Percentiles rank a stretch among this genome's conserved stretches.
phyloP scores from a whole-genome alignment of 2,329 filamentous ascomycete species.

The Neophaeococcomyces mojaviensis region DNA sequence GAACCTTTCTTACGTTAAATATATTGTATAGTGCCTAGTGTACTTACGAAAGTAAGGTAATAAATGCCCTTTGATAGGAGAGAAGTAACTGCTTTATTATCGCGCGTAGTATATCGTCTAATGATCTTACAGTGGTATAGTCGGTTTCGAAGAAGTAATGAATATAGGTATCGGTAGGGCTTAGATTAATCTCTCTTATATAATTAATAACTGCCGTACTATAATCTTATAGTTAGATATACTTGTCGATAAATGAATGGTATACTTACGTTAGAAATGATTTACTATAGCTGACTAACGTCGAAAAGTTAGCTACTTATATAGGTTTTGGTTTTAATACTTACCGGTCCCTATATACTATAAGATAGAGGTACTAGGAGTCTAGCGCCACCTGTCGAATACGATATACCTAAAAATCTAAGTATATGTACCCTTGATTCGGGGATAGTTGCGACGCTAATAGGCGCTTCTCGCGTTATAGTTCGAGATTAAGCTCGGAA shows the following conservation, averaged over 20 bases:
- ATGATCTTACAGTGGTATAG: not conserved
- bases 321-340: not conserved
- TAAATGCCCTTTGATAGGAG: not conserved
- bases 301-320: not conserved
- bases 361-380: not conserved
- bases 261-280: conserved; percentile 4
- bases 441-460: not conserved
- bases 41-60: not conserved
- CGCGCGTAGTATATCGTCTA: not conserved
- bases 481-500: not conserved
- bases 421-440: not conserved
- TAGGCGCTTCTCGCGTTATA: not conserved
- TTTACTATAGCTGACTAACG: not conserved
- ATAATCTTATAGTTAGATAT: not conserved
- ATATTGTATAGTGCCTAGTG: not conserved
- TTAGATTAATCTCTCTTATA: not conserved
- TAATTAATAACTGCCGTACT: not conserved
- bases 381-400: not conserved
- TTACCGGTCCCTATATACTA: not conserved
- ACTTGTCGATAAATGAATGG: not conserved
- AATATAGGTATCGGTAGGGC: not conserved
- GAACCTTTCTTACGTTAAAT: not conserved
- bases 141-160: not conserved
- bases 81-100: conserved; percentile 1
- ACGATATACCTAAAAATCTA: not conserved